Evolutionary conservation across 257 asterid genomes (phyloP), one percentile per base, ranked within the genome.

Genomic region (Solanum tarijense): DNA sequence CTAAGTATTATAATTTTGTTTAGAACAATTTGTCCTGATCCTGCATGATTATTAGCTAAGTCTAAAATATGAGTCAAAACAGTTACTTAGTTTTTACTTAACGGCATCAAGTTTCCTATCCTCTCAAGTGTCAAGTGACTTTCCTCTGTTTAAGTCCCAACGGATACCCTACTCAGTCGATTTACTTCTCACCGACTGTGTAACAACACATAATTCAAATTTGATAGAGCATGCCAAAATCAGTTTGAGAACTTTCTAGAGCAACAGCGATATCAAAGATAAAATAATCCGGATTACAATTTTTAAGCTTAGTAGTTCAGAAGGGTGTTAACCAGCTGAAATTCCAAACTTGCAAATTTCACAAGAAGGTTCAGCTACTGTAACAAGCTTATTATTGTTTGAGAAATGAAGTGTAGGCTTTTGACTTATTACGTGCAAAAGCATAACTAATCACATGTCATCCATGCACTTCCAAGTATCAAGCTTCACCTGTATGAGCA

Each of bases 401-500:
- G 12, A 32, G 27, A 32, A 72, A 32, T 16, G 25, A 72, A 72
- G 79, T 32, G 43, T 32, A 18, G 41, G 13, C n/a, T 71, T 31
- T 71, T 31, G 20, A 74, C 83, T 74, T 74, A 35, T 74, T 74
- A 74, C 13, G 4, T 27, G 65, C 66, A 43, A 79, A 78, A 43
- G n/a, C 9, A 79, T 79, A 43, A 58, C 13, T 41, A 55, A 55
- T 55, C 65, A 79, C 85, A 43, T 27, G 85, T 81, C 68, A 25
- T 43, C 25, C 87, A 86, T 46, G 84, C 89, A 88, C 86, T 74
- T 82, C 68, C 74, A 21, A 48, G 83, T 31, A 86, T 58, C 88
- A 90, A 74, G 60, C 20, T 32, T 91, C 86, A 97, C 99, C 98
- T 97, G 99, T 91, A 97, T 94, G 87, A 97, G 98, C 90, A 97